Evolutionary conservation across 148 eudicot species (phyloP), one percentile per base, ranked within the genome.

Genomic region (Heliosperma pusillum): DNA sequence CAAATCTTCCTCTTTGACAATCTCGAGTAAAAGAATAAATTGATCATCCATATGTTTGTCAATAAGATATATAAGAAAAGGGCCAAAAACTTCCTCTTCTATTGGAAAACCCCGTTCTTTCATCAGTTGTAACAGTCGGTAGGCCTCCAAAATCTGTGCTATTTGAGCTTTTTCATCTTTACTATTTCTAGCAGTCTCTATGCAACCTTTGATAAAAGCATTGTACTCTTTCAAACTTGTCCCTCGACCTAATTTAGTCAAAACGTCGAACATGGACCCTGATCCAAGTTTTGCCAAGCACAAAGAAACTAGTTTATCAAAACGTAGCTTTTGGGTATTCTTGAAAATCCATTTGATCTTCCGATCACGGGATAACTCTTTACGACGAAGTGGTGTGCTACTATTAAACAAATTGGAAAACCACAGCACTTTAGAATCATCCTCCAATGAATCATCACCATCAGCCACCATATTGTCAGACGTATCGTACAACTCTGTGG

Each of bases 31-130:
- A 75, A 83, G 82, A 69, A 74, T 73, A 71, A 92, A 95, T 29
- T 92, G 92, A 2, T 90, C 86, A 58, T 74, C 86, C 94, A 85
- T 71, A 68, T 86, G 87, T 84, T 82, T 82, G 77, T 92, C 94
- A 76, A 89, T 90, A 42, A 92, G 81, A 86, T 79, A 85, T 84
- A 79, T 61, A 57, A 95, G 86, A 72, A 92, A 77, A 59, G 93
- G 94, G 66, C 97, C 94, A 82, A 90, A 95, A n/a, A 84, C 84
- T 47, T 83, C 86, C 79, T 95, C 97, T 77, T 85, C 85, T 66
- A 95, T 74, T 52, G 80, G 80, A 80, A 90, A 87, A 69, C 99
- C 97, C 10, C 67, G 81, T 80, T 95, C 92, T 82, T 75, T 88
- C 87, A 95, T 86, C 52, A 75, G 64, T 74, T 76, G 78, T 60